Percentiles rank a stretch among this genome's conserved stretches.
These are phyloP conservation scores for Sporobolomyces phaffii DNA, from an alignment of 768 basidiomycete genomes.

Conservation along the genomic window DNA sequence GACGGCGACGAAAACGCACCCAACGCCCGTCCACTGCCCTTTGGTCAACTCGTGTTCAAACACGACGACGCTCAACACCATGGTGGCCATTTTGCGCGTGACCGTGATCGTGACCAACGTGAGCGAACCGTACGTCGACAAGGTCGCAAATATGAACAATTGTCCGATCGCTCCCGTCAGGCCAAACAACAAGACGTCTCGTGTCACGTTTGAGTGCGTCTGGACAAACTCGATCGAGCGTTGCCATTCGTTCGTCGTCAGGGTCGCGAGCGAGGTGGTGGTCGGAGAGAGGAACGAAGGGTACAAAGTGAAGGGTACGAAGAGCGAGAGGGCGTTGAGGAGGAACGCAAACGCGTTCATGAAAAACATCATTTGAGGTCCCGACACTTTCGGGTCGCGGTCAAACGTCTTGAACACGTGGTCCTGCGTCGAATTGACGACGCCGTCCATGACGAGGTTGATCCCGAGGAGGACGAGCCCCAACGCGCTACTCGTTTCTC, in stretches of 20 bases:
- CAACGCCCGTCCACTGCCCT: slow-evolving; percentile 91
- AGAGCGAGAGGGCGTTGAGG: slow-evolving; percentile 63
- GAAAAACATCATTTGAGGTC: slow-evolving; percentile 99
- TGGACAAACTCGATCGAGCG: slow-evolving; percentile 67
- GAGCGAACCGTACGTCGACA: slow-evolving; percentile 74
- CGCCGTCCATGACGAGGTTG: slow-evolving; percentile 86
- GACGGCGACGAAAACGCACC: slow-evolving; percentile 77
- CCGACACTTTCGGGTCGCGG: slow-evolving; percentile 53
- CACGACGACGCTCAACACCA: slow-evolving; percentile 87
- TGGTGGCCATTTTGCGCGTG: slow-evolving; percentile 94
- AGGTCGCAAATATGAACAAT: slow-evolving; percentile 82
- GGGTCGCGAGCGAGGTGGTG: too few species aligned
- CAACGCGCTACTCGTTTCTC: slow-evolving; percentile 55
- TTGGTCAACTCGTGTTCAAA: slow-evolving; percentile 76
- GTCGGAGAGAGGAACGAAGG: slow-evolving; percentile 76
- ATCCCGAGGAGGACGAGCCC: slow-evolving; percentile 70
- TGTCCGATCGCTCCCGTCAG: slow-evolving; percentile 89
- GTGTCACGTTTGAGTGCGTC: slow-evolving; percentile 66
- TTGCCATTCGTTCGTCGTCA: slow-evolving; percentile 62
- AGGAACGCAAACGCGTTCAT: slow-evolving; percentile 83
- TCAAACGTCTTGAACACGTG: slow-evolving; percentile 79
- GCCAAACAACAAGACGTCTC: slow-evolving; percentile 74
- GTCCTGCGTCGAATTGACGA: slow-evolving; percentile 92
- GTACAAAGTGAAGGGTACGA: slow-evolving; percentile 40
- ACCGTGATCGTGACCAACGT: slow-evolving; percentile 84